These are phyloP conservation scores for Nicotiana tomentosiformis DNA, from an alignment of 257 asterid genomes.

Conservation along the genomic window DNA sequence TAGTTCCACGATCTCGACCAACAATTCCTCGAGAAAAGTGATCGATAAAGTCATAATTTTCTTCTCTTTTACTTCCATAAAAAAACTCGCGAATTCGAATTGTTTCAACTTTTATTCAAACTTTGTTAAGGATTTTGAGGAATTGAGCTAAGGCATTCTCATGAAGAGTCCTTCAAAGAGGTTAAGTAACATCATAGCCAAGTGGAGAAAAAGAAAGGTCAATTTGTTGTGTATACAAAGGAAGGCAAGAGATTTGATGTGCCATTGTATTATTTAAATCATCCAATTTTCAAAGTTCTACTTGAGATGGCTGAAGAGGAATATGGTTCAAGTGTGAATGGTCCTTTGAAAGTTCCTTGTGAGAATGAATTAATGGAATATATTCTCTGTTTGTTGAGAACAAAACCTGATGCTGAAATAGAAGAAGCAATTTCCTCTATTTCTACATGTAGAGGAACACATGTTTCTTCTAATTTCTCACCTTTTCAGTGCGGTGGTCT, in stretches of 20 bases:
- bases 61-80: not conserved
- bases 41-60: not conserved
- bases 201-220: constrained; percentile 35
- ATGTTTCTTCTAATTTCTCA: not conserved
- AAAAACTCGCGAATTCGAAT: not conserved
- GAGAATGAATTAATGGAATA: constrained; percentile 39
- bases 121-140: not conserved
- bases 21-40: not conserved
- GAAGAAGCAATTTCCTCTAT: constrained; percentile 13
- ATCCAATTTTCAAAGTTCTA: constrained; percentile 48
- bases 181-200: constrained; percentile 34
- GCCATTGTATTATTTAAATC: constrained; percentile 35
- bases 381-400: constrained; percentile 24
- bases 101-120: not conserved
- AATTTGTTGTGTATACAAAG: constrained; percentile 44
- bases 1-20: not conserved
- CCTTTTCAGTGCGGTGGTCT: not conserved
- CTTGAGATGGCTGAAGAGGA: constrained; percentile 59
- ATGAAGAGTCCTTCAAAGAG: constrained; percentile 23
- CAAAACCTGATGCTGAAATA: constrained; percentile 13
- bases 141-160: not conserved
- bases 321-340: constrained; percentile 31
- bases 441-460: constrained; percentile 12
- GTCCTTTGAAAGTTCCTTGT: constrained; percentile 40
- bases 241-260: constrained; percentile 36